Conservation (phyloP, 139 green algal genomes). For the Dunaliella primolecta region DNA sequence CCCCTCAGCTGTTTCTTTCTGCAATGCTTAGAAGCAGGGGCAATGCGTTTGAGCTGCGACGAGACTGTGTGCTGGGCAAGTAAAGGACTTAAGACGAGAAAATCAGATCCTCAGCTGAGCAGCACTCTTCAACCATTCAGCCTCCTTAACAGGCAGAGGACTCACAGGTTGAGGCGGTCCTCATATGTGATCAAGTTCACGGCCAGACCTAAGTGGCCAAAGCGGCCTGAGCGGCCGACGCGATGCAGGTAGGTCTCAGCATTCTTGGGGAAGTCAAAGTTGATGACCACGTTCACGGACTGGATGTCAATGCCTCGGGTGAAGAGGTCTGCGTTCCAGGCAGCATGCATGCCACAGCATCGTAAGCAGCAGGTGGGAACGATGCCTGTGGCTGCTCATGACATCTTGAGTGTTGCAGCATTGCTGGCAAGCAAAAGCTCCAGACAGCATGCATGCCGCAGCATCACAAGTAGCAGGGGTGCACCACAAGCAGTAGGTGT, state of each 20-base stretch:
- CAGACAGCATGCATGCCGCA: neutral
- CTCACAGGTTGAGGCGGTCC: constrained; percentile 95
- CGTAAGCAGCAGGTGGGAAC: constrained; percentile 14
- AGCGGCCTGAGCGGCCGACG: constrained; percentile 92
- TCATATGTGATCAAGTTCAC: constrained; percentile 99
- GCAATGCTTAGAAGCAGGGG: too few species aligned
- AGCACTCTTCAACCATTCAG: too few species aligned
- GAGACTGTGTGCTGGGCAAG: too few species aligned
- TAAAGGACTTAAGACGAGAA: too few species aligned
- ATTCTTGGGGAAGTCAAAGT: constrained; percentile 99
- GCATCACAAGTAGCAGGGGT: constrained; percentile 6
- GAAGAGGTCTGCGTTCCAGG: constrained; percentile 81
- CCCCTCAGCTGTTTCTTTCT: too few species aligned
- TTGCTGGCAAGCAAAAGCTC: neutral
- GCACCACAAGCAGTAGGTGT: too few species aligned
- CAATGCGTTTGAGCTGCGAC: too few species aligned
- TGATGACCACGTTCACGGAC: constrained; percentile 99
- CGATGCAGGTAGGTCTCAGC: constrained; percentile 98
- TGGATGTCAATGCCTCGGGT: constrained; percentile 98
- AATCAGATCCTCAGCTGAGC: too few species aligned
- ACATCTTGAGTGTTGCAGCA: neutral
- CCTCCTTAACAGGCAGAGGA: too few species aligned
- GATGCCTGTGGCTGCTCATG: too few species aligned
- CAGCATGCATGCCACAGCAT: neutral
- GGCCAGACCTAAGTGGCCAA: constrained; percentile 97